Conservation (phyloP, 495 filamentous ascomycete genomes). For the Tuber magnatum region DNA sequence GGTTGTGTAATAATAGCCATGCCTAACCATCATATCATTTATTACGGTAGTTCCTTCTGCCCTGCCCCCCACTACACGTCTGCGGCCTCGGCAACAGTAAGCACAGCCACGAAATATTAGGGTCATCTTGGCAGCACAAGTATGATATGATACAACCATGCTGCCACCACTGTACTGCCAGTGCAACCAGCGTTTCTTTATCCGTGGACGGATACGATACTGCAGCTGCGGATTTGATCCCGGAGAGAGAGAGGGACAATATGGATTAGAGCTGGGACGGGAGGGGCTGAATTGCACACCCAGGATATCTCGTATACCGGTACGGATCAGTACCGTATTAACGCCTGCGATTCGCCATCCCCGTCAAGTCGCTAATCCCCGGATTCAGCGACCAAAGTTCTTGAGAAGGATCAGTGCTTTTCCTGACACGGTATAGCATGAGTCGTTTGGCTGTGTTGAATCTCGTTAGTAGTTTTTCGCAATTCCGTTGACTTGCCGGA, state of each 20-base stretch:
- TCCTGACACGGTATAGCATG: no score
- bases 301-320: neutral
- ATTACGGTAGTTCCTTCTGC: neutral
- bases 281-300: neutral
- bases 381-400: no score
- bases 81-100: neutral
- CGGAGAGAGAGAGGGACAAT: neutral
- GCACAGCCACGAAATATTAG: neutral
- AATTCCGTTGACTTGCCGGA: no score
- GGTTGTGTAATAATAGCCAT: no score
- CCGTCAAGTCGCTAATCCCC: no score
- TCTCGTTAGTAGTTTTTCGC: no score
- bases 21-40: no score
- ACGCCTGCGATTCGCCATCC: no score
- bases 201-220: neutral
- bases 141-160: neutral
- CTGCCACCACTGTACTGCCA: neutral
- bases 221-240: neutral
- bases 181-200: neutral
- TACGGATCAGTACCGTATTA: neutral
- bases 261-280: neutral
- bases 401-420: no score
- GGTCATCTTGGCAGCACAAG: neutral
- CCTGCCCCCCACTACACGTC: neutral
- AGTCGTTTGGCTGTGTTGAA: no score